These are phyloP conservation scores for Plasmodium sp. DNA, from an alignment of 169 alveolate genomes.

Conservation along the genomic window DNA sequence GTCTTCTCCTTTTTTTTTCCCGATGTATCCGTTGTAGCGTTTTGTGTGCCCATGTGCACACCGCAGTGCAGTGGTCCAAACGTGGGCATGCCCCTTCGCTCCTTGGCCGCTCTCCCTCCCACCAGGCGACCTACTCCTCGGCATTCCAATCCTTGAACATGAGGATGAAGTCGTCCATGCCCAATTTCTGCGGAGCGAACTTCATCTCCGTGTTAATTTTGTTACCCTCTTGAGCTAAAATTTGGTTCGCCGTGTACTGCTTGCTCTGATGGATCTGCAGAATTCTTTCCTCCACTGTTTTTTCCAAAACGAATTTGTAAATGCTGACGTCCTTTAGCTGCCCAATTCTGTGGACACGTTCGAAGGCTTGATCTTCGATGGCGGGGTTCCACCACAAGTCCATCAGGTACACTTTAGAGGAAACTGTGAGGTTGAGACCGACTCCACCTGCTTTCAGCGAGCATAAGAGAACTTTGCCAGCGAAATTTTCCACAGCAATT, in stretches of 20 bases:
- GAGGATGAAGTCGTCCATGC: constrained; percentile 65
- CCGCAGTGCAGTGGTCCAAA: not conserved
- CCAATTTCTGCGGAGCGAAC: constrained; percentile 42
- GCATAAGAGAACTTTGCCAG: constrained; percentile 82
- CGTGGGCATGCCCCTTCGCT: not conserved
- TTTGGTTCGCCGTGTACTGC: constrained; percentile 73
- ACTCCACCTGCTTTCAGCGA: constrained; percentile 92
- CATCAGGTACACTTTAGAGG: constrained; percentile 85
- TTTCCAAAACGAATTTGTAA: constrained; percentile 85
- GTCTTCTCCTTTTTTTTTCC: no score
- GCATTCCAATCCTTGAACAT: constrained; percentile 73
- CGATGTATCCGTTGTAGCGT: not conserved
- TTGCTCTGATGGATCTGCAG: constrained; percentile 81
- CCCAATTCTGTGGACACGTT: constrained; percentile 96
- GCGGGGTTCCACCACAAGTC: constrained; percentile 96
- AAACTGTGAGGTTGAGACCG: constrained; percentile 89
- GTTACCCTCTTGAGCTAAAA: constrained; percentile 55
- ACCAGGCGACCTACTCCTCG: constrained; percentile 7
- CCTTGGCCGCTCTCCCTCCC: not conserved
- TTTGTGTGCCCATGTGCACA: not conserved
- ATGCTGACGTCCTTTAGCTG: constrained; percentile 88
- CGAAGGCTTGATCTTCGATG: constrained; percentile 94
- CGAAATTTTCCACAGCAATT: constrained; percentile 64
- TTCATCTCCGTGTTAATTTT: constrained; percentile 51
- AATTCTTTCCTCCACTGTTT: constrained; percentile 90